These are phyloP conservation scores for Symbiodinium natans DNA, from an alignment of 73 alveolate genomes.

Conservation along the genomic window DNA sequence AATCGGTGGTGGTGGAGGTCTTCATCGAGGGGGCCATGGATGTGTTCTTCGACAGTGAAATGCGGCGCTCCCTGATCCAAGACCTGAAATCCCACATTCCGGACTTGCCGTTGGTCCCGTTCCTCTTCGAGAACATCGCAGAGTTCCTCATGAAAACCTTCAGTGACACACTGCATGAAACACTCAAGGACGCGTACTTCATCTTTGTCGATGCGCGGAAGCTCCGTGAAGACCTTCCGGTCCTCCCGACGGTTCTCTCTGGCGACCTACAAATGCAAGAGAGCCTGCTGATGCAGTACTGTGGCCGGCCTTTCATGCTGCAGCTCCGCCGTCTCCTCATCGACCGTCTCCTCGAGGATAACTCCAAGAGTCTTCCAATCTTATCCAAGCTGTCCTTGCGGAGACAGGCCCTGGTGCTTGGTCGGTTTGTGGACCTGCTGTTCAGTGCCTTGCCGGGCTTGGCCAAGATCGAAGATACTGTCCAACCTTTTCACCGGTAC, in stretches of 20 bases:
- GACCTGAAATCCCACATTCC: background rate
- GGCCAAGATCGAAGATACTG: background rate
- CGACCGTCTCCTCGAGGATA: background rate
- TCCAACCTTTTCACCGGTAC: background rate
- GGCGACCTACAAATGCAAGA: background rate
- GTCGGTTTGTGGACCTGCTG: constrained; percentile 4
- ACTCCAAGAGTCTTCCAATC: background rate
- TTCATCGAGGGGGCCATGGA: constrained; percentile 2
- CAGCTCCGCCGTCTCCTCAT: background rate
- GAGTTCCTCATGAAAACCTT: background rate
- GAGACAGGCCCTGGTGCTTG: background rate
- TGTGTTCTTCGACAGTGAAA: background rate
- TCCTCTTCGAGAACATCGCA: constrained; percentile 8
- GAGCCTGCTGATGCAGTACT: background rate
- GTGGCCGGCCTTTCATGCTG: background rate
- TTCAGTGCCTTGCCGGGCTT: background rate
- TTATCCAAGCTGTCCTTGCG: background rate
- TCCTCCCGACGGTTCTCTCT: background rate
- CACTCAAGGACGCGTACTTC: background rate
- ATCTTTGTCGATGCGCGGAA: background rate
- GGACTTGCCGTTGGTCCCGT: background rate
- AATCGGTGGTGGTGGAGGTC: background rate
- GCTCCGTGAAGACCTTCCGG: background rate
- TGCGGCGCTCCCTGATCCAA: background rate
- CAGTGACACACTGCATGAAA: background rate